Base-by-base conservation (phyloP, 2,329 filamentous ascomycete genomes). In the Fusarium coffeatum region DNA sequence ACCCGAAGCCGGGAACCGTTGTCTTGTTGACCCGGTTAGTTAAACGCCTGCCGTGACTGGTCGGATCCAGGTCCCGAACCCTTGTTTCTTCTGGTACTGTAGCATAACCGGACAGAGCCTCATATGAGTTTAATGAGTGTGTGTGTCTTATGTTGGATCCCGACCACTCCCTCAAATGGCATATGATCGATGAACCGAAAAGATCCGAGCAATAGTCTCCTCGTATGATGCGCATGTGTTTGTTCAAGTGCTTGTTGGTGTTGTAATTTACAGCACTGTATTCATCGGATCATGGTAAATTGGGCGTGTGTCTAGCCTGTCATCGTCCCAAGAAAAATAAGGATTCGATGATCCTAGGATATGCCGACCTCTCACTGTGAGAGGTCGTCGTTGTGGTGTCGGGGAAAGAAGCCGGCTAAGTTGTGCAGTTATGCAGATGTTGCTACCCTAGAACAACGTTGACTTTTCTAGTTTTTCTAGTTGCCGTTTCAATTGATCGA, bases 201-300 rank as follows among this genome's bases (percentile, higher is more conserved):
- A 51, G 20, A 59, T 50, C 62, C 65, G 56, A 57, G 55, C 43
- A 23, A 51, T 40, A 34, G 43, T 28, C 47, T 48, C 25, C 62
- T 72, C 69, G 59, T 72, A 72, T 51, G 71, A 73, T 68, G 47
- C 43, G 50, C 61, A 46, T 60, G 55, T 50, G 34, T 20, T 20
- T 22, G n/a, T 22, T 32, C 20, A 32, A 22, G 23, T 12, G 12
- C 49, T 49, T 40, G 25, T 20, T 22, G 11, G 25, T 41, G 50
- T 18, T 9, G 23, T 28, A 49, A 22, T 57, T 54, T 46, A 53
- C 22, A 18, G 20, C 20, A 41, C 48, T 53, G 22, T 46, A n/a
- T 59, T 40, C 13, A 30, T 25, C 47, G 48, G 30, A 43, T 40
- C 40, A 55, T 49, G 23, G 22, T 18, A 23, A 23, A 15, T 30